Evolutionary conservation across 192 early-diverging fungal species (phyloP).

Genomic region (Backusella luteola): DNA sequence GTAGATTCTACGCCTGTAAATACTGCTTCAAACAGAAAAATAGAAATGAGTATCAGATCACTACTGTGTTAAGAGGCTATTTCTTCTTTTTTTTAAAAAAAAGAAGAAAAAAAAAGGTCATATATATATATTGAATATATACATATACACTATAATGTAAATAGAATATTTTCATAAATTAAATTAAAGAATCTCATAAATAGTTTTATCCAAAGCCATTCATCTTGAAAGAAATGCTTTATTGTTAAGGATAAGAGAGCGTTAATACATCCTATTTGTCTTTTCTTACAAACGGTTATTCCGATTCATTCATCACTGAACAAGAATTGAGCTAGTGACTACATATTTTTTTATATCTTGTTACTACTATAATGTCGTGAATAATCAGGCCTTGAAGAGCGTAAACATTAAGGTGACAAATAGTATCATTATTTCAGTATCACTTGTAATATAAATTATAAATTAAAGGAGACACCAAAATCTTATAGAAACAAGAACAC

Average conservation of each 20-base stretch:
- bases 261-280: too few relatives aligned
- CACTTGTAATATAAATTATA: too few relatives aligned
- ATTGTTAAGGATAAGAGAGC: neutral
- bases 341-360: too few relatives aligned
- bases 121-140: neutral
- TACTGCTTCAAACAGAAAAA: slow-evolving; percentile 1
- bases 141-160: neutral
- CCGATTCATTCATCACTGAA: too few relatives aligned
- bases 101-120: neutral
- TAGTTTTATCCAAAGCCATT: neutral
- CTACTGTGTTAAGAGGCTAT: slow-evolving; percentile 18
- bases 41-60: slow-evolving; percentile 29
- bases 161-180: slow-evolving; percentile 11
- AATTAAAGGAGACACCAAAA: too few relatives aligned
- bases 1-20: slow-evolving; percentile 4
- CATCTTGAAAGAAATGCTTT: neutral
- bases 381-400: too few relatives aligned
- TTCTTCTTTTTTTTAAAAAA: neutral
- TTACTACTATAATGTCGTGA: too few relatives aligned
- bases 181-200: neutral
- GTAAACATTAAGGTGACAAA: too few relatives aligned
- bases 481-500: too few relatives aligned
- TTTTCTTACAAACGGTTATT: too few relatives aligned
- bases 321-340: too few relatives aligned
- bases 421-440: too few relatives aligned